Conservation (phyloP, 2,329 filamentous ascomycete species). For the Xylaria digitata region DNA sequence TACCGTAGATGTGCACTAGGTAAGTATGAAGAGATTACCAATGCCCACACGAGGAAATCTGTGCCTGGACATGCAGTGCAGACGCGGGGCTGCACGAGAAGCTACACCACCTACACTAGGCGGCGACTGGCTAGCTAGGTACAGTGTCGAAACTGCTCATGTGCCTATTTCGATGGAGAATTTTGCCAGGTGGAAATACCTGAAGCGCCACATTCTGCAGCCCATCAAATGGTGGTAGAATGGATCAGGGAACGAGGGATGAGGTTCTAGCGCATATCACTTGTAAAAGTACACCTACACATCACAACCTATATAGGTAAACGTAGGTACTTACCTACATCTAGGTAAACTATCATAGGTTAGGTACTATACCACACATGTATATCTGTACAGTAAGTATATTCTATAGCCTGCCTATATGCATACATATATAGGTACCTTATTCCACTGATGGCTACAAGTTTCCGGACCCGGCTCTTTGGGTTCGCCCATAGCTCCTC, state of each 20-base stretch:
- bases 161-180: conserved; percentile 21
- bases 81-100: conserved; percentile 20
- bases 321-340: not conserved
- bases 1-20: conserved; percentile 10
- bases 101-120: conserved; percentile 1
- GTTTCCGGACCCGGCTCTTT: conserved; percentile 27
- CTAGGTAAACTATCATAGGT: too few relatives aligned
- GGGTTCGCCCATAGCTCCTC: conserved; percentile 22
- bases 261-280: not conserved
- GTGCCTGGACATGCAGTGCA: conserved; percentile 22
- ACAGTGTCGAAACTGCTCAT: conserved; percentile 14
- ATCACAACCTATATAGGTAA: too few relatives aligned
- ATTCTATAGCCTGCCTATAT: too few relatives aligned
- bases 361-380: too few relatives aligned
- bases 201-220: conserved; percentile 29
- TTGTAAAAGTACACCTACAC: too few relatives aligned
- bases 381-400: too few relatives aligned
- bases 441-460: conserved; percentile 5
- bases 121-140: too few relatives aligned
- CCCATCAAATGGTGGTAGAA: conserved; percentile 13
- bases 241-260: conserved; percentile 21
- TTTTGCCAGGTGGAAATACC: conserved; percentile 16
- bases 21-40: conserved; percentile 18
- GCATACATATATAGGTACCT: not conserved
- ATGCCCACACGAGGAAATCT: conserved; percentile 11